Base-by-base conservation (phyloP, 495 filamentous ascomycete genomes). In the Sporormia fimetaria region DNA sequence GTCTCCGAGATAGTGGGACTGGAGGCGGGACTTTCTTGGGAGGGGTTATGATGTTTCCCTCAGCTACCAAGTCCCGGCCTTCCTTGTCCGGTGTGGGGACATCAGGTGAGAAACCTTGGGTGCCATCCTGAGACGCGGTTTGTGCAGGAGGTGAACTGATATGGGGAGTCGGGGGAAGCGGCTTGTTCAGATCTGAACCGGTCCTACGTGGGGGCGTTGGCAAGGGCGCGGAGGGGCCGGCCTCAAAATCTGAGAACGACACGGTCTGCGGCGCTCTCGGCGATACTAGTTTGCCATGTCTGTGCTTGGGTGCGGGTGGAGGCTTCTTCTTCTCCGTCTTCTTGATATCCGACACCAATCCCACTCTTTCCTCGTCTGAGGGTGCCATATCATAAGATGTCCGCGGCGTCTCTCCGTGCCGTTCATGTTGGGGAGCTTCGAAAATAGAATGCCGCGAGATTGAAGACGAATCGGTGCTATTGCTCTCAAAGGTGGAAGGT, bases 391-490 rank as follows among this genome's bases (percentile, higher is more conserved):
- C 59, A 27, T 57, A 56, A 1, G 57, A 61, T 26, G 53, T 57
- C 12, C 58, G 42, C 3, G 58, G 59, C 7, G 60, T 51, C 37
- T 63, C 60, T 4, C 27, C 22, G 32, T 56, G 51, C 4, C 46
- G 7, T 16, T 61, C 60, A n/a, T n/a, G n/a, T 26, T 57, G 46
- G 16, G 47, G 39, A 11, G 56, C 33, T 25, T 63, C 60, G 43
- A 55, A 63, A 3, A 60, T 51, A 0, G 60, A 63, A 31, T 60
- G 55, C 18, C 53, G 32, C 3, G 60, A 63, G n/a, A 51, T 35
- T 9, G 59, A 61, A 3, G 59, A 63, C 15, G 60, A 55, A 37
- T 63, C 60, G 25, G 59, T 63, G 31, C 54, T 62, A 37, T 54
- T 61, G 44, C 56, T 63, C 28, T 57, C 58, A 22, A 51, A 44